Evolutionary conservation across 129 eudicot genomes (phyloP), one percentile per base, ranked within the genome.

Genomic region (sunflower (Helianthus annuus)): DNA sequence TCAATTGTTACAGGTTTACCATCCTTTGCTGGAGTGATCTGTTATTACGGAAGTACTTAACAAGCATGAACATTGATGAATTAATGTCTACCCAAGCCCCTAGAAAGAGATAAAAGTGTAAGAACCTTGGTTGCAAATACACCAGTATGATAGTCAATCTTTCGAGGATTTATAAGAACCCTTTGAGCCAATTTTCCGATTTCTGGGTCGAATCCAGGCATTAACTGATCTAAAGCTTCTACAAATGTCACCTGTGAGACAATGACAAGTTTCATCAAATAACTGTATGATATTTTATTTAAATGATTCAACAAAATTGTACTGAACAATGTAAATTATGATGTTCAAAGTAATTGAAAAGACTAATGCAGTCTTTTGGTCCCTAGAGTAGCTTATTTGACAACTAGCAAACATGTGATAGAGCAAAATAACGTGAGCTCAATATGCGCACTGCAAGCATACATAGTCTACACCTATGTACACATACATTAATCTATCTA

Each of bases 161-260:
- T 95, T 71, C 97, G 83, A 45, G 99, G 97, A 86, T 90, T 95
- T 69, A 95, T 90, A 42, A 95, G 94, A 81, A 95, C 96, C 77
- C 99, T 73, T 71, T 95, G 99, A 58, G 99, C 99, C 85, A 95
- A 76, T 72, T 95, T 95, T 49, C 97, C 92, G 66, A 95, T 95
- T 85, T 95, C 99, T 54, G 99, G 99, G 76, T 95, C 99, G 39
- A 95, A 95, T 53, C 99, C 99, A 36, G 97, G 99, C 99, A 95
- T 90, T 64, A 95, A 84, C 82, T 90, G 97, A 86, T 95, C 99
- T 69, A 95, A 79, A 52, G 99, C 99, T 86, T 95, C 99, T 74
- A 91, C 85, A 72, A 91, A 95, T 3, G 99, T 95, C 67, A 95
- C 99, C 99, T 95, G 83, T 39, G 36, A 70, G 61, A 64, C 46